These are phyloP conservation scores for Penicillium cinerascens DNA, from an alignment of 495 filamentous ascomycete species.

Conservation along the genomic window DNA sequence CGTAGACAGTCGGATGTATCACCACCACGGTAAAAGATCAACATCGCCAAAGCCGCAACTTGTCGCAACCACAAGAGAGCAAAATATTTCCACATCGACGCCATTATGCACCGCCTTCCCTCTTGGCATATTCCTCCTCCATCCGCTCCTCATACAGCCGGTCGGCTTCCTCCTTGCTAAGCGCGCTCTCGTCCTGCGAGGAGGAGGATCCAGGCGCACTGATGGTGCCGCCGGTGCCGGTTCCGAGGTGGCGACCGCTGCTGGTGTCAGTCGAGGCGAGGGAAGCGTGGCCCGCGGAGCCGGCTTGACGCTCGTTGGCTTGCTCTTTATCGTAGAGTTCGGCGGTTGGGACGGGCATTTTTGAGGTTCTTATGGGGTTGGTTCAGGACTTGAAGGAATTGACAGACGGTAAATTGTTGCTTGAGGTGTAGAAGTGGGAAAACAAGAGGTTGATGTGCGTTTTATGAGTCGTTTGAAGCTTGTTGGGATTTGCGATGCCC, in stretches of 20 bases:
- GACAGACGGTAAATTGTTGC: not conserved
- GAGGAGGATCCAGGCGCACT: constrained; percentile 14
- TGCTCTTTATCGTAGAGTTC: constrained; percentile 15
- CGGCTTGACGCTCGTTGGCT: constrained; percentile 4
- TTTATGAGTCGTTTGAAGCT: not conserved
- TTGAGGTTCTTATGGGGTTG: constrained; percentile 8
- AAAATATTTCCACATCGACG: not conserved
- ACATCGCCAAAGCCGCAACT: not conserved
- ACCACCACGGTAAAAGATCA: not conserved
- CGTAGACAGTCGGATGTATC: not conserved
- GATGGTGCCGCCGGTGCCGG: constrained; percentile 9
- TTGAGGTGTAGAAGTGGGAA: not conserved
- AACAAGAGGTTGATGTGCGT: not conserved
- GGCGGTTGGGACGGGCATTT: constrained; percentile 31
- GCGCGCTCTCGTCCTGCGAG: constrained; percentile 13
- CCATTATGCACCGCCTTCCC: constrained; percentile 61
- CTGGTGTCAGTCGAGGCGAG: constrained; percentile 2
- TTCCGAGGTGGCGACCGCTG: constrained; percentile 10
- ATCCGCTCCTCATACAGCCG: constrained; percentile 66
- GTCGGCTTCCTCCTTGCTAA: constrained; percentile 55
- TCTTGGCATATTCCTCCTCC: constrained; percentile 76
- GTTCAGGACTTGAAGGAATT: not conserved
- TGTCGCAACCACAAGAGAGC: not conserved
- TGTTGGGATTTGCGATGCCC: not conserved
- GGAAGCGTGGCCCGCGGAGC: constrained; percentile 8